Evolutionary conservation across 1,139 yeast genomes (phyloP), one percentile per base, ranked within the genome.

Genomic region (Ogataea hybrid): DNA sequence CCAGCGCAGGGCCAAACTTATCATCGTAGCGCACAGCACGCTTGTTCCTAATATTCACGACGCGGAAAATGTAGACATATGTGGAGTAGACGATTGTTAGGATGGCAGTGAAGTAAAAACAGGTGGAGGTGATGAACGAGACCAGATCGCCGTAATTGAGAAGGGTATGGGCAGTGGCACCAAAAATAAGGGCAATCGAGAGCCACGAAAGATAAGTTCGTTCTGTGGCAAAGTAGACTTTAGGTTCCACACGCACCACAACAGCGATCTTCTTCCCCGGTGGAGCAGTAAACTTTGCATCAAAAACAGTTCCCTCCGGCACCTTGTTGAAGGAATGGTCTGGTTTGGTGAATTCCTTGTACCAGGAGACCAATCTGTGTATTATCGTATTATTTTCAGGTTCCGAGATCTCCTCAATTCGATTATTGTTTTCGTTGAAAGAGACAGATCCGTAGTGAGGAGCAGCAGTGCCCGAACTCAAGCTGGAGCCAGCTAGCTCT

Each of bases 21-120:
- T 92, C 98, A 53, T 87, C 96, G 59, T 92, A 92, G 49, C 86
- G 77, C 23, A 81, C 86, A 1, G 94, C 88, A 49, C 79, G 79
- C 69, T 88, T 87, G 51, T 79, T 76, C 59, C 98, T 79, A 54
- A 92, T 88, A 63, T 83, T 83, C 41, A 80, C 63, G 7, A 89
- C 92, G 65, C 98, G 79, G 81, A 86, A 84, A 36, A 89, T 67
- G 64, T 89, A 92, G 56, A 78, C 76, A 53, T 71, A 76, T 15
- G 85, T 75, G n/a, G 96, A 77, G 63, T 90, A 90, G 15, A 71
- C 43, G 45, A 90, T 76, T 10, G 94, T 83, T 47, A 79, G 68
- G 29, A 88, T 70, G 0, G 97, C 88, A 20, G 95, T 80, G 16
- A 86, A 46, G 66, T 86, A 89, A 66, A 92, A 92, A n/a, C 95